phyloP scores from a whole-genome alignment of 768 basidiomycete genomes.

The Rhizopogon salebrosus region DNA sequence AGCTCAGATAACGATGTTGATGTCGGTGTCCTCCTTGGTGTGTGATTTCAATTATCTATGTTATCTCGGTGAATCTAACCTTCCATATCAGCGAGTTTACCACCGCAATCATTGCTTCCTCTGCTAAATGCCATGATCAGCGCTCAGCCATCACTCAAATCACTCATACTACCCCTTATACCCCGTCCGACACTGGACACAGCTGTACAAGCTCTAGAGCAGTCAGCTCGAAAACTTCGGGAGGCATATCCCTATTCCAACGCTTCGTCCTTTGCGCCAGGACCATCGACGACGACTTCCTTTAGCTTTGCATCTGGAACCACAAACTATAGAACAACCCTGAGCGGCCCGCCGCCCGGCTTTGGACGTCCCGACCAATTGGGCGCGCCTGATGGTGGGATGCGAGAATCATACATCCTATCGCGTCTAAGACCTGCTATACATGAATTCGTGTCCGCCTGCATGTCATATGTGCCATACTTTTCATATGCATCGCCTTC shows the following conservation, averaged over 20 bases:
- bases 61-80: constrained; percentile 8
- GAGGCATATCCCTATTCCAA: constrained; percentile 84
- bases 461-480: constrained; percentile 79
- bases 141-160: constrained; percentile 66
- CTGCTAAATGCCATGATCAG: constrained; percentile 65
- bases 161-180: constrained; percentile 67
- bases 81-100: constrained; percentile 64
- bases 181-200: constrained; percentile 80
- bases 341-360: constrained; percentile 28
- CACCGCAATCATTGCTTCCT: constrained; percentile 70
- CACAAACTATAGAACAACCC: constrained; percentile 8
- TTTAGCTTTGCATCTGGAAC: constrained; percentile 28
- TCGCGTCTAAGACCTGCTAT: constrained; percentile 74
- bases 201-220: constrained; percentile 62
- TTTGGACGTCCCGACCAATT: constrained; percentile 17
- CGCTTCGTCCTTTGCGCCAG: constrained; percentile 25
- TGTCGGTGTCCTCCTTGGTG: constrained; percentile 77
- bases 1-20: constrained; percentile 47
- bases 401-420: constrained; percentile 78
- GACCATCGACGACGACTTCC: constrained; percentile 23
- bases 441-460: constrained; percentile 70
- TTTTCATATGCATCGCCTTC: constrained; percentile 50
- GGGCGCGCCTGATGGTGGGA: constrained; percentile 38
- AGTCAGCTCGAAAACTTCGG: constrained; percentile 66
- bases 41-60: constrained; percentile 18